phyloP scores from a whole-genome alignment of 768 basidiomycete species.

The Russula sp. region DNA sequence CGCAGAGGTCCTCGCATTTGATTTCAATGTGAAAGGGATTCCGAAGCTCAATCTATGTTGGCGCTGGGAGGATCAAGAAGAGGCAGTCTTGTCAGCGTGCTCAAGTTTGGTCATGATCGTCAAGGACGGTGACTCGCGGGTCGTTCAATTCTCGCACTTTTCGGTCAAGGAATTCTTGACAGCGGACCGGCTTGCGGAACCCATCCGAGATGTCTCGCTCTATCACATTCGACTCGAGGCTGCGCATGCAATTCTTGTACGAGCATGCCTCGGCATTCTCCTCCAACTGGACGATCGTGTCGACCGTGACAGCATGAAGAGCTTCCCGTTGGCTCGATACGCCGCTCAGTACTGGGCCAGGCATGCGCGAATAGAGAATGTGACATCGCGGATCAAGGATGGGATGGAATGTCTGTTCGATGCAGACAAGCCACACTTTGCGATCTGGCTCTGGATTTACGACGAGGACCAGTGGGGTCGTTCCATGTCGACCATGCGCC shows the following conservation, averaged over 20 bases:
- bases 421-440: neutral
- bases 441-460: constrained; percentile 5
- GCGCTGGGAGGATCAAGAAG: constrained; percentile 2
- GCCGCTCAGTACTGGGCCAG: neutral
- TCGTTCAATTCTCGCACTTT: constrained; percentile 8
- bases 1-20: neutral
- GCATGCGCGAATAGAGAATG: neutral
- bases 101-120: constrained; percentile 1
- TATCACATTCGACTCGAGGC: constrained; percentile 5
- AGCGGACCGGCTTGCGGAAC: neutral
- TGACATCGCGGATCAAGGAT: neutral
- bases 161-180: constrained; percentile 11
- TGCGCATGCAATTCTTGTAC: constrained; percentile 7
- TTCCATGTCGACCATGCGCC: neutral
- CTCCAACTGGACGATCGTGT: neutral
- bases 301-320: neutral
- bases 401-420: constrained; percentile 9
- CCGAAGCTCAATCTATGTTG: neutral
- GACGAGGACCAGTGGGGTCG: neutral
- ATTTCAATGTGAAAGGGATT: neutral
- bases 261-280: neutral
- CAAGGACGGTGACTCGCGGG: neutral
- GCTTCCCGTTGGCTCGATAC: neutral
- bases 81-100: constrained; percentile 4
- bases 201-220: neutral